phyloP scores from a whole-genome alignment of 148 eudicot species.

The Gaultheria prostrata region DNA sequence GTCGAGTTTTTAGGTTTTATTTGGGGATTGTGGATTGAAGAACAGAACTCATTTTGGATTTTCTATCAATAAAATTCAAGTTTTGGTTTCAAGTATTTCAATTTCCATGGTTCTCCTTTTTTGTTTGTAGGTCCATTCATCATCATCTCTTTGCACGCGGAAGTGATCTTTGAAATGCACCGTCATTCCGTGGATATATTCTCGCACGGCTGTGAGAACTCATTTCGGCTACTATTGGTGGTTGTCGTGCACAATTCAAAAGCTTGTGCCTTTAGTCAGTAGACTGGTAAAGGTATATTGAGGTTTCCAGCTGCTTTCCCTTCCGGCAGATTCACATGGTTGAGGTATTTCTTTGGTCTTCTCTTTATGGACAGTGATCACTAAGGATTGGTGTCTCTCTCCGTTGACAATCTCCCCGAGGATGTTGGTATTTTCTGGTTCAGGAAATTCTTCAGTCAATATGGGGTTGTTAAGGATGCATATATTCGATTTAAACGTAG shows the following conservation, averaged over 20 bases:
- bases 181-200: neutral
- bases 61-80: neutral
- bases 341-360: too few species aligned
- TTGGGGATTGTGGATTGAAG: neutral
- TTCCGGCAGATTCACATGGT: too few species aligned
- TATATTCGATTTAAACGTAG: too few species aligned
- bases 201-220: neutral
- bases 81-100: constrained; percentile 10
- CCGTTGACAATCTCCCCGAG: too few species aligned
- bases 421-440: too few species aligned
- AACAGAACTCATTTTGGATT: neutral
- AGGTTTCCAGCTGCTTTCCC: too few species aligned
- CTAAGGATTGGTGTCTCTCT: too few species aligned
- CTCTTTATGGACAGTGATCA: too few species aligned
- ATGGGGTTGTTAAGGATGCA: too few species aligned
- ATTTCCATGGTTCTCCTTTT: neutral
- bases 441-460: too few species aligned
- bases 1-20: neutral
- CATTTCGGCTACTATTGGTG: neutral
- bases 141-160: neutral
- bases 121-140: neutral
- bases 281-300: neutral
- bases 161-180: neutral
- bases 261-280: neutral
- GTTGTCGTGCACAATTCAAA: neutral